Base-by-base conservation (phyloP, 331 rosid species). In the Erythrophleum ivorense region DNA sequence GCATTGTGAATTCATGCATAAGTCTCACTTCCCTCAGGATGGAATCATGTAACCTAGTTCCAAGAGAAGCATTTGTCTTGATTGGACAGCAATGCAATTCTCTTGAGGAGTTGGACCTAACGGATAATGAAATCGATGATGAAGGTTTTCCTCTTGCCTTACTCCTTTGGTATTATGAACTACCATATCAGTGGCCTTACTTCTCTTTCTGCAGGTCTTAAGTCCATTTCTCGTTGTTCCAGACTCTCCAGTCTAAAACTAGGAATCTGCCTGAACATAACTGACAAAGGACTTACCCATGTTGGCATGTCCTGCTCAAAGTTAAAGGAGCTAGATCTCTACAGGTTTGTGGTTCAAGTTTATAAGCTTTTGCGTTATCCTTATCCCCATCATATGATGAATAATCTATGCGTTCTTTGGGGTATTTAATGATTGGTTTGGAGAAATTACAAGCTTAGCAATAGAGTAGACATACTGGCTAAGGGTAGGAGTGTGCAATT, bases 251-350 rank as follows among this genome's bases (percentile, higher is more conserved):
- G 87, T 89, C 80, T 96, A 73, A 96, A 96, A 80, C 79, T 93
- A 10, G 99, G 99, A 83, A 84, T 96, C 83, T 96, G 99, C 91
- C 88, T 94, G 49, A 89, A 94, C 91, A 91, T 96, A 85, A 90
- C 90, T 50, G 98, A 93, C 58, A 79, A 84, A 62, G 99, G 99
- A 83, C 88, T 96, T 54, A 67, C 85, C 69, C 84, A 62, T 73
- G 80, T 96, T 69, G 99, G 97, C 84, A 89, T 67, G 87, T 3
- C 63, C 78, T 96, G 99, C 87, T 66, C 96, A 57, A 91, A 88
- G 78, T 91, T 96, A 59, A 83, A 10, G 75, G 99, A 92, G 88
- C 88, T 96, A 24, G 99, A 96, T 87, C 81, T 96, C 12, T 96
- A 96, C 89, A 88, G 99, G 99, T 95, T 81, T 76, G 89, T 85